A percentile compares a stretch with the other conserved stretches of the same genome.
phyloP scores from a whole-genome alignment of 768 basidiomycete genomes.

The Boletus insuetus region DNA sequence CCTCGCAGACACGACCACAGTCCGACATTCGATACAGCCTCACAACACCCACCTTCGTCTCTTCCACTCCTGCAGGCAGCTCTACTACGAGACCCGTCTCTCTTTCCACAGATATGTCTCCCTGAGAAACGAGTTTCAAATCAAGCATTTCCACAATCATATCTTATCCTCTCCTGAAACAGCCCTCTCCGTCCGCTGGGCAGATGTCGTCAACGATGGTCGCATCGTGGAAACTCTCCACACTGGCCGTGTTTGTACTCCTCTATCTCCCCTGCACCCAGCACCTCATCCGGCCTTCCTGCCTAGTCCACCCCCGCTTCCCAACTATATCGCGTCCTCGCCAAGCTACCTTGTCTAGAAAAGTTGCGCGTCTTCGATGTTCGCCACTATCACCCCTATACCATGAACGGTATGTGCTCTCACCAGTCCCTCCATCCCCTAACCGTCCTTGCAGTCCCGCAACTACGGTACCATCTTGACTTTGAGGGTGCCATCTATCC shows the following conservation, averaged over 20 bases:
- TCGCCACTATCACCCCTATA: slow-evolving; percentile 22
- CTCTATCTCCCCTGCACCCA: slow-evolving; percentile 5
- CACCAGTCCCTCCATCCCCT: neutral
- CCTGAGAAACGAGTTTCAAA: slow-evolving; percentile 38
- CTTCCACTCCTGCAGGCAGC: slow-evolving; percentile 31
- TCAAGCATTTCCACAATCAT: slow-evolving; percentile 25
- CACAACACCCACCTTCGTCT: slow-evolving; percentile 34
- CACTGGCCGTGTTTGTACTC: slow-evolving; percentile 19
- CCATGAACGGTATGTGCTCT: slow-evolving; percentile 7
- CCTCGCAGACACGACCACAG: slow-evolving; percentile 24
- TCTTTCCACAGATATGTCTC: slow-evolving; percentile 35
- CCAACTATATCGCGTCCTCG: slow-evolving; percentile 30
- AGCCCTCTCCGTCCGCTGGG: slow-evolving; percentile 28
- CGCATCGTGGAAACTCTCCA: slow-evolving; percentile 24
- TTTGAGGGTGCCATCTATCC: slow-evolving; percentile 42
- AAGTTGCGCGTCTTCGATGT: slow-evolving; percentile 36
- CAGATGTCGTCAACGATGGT: slow-evolving; percentile 42
- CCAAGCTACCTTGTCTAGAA: slow-evolving; percentile 25
- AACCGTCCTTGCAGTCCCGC: slow-evolving; percentile 15
- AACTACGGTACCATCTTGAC: slow-evolving; percentile 22
- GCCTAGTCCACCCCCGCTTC: slow-evolving; percentile 27
- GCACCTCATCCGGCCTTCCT: slow-evolving; percentile 3
- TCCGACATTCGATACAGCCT: slow-evolving; percentile 22
- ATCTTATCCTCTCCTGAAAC: slow-evolving; percentile 17
- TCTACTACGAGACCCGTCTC: slow-evolving; percentile 31